These are phyloP conservation scores for Verticillium nonalfalfae DNA, from an alignment of 2,329 filamentous ascomycete species.

Conservation along the genomic window DNA sequence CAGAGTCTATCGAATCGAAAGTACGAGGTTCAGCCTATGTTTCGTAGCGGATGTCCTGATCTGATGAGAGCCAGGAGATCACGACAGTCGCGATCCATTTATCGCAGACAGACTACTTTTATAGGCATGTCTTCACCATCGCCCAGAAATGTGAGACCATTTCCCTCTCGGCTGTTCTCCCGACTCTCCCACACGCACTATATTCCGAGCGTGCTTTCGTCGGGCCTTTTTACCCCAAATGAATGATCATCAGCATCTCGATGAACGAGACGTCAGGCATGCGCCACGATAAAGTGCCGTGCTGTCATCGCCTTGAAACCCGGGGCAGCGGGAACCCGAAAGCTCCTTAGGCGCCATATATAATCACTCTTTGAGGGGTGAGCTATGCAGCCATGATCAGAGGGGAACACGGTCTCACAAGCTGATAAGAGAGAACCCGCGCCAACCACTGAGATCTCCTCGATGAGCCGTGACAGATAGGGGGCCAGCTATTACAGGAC, in stretches of 20 bases:
- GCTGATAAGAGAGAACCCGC: not conserved
- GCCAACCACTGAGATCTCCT: not conserved
- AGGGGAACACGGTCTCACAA: not conserved
- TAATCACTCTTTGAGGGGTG: not conserved
- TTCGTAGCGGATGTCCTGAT: not conserved
- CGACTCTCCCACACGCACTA: not conserved
- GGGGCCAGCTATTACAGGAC: not conserved
- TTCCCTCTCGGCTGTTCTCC: not conserved
- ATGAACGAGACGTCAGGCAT: not conserved
- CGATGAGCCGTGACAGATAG: not conserved
- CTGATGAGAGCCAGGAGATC: not conserved
- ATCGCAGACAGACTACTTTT: not conserved
- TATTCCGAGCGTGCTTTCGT: not conserved
- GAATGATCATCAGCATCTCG: not conserved
- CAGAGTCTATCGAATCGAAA: too few species aligned
- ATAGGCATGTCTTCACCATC: not conserved
- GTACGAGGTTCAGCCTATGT: not conserved
- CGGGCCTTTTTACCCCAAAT: not conserved
- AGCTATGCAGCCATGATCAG: not conserved
- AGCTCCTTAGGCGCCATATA: not conserved
- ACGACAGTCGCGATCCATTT: too few species aligned
- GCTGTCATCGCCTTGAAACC: not conserved
- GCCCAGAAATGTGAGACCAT: too few species aligned
- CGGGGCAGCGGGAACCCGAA: not conserved
- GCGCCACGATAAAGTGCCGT: not conserved